Evolutionary conservation across 2,329 filamentous ascomycete genomes (phyloP).

Genomic region (Alternaria sp.): DNA sequence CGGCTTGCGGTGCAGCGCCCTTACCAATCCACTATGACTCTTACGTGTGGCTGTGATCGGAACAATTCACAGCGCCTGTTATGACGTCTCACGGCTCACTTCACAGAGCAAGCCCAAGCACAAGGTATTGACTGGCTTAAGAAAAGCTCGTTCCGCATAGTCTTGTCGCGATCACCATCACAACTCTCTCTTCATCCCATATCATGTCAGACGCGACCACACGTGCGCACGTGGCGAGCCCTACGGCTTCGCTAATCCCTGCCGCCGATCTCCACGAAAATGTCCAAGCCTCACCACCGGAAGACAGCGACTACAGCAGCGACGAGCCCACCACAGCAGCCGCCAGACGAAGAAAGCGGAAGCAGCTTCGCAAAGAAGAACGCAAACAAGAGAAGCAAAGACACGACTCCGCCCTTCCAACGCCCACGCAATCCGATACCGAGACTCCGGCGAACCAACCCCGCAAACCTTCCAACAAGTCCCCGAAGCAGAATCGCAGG

Average conservation of each 20-base stretch:
- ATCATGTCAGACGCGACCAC: constrained; percentile 39
- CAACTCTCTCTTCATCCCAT: background rate
- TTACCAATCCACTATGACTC: constrained; percentile 49
- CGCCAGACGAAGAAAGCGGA: constrained; percentile 25
- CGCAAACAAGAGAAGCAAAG: constrained; percentile 31
- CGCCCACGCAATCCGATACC: constrained; percentile 31
- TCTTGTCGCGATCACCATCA: background rate
- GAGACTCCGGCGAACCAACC: constrained; percentile 14
- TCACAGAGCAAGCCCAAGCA: background rate
- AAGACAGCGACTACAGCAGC: constrained; percentile 12
- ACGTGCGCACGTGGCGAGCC: constrained; percentile 48
- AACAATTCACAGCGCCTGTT: constrained; percentile 18
- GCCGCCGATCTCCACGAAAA: constrained; percentile 30
- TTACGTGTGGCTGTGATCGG: constrained; percentile 45
- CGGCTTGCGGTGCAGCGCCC: constrained; percentile 34
- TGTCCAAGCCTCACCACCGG: constrained; percentile 22
- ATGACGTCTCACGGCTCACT: constrained; percentile 7
- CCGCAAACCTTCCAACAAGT: constrained; percentile 27
- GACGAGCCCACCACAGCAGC: constrained; percentile 6
- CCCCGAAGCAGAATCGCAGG: constrained; percentile 11
- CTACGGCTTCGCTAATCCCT: constrained; percentile 28
- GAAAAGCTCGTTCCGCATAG: background rate
- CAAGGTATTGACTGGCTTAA: constrained; percentile 1
- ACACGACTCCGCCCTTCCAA: constrained; percentile 20
- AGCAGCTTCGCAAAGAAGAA: constrained; percentile 39